Conservation (phyloP, 2,329 filamentous ascomycete species). For the Ophiosphaerella herpotricha region DNA sequence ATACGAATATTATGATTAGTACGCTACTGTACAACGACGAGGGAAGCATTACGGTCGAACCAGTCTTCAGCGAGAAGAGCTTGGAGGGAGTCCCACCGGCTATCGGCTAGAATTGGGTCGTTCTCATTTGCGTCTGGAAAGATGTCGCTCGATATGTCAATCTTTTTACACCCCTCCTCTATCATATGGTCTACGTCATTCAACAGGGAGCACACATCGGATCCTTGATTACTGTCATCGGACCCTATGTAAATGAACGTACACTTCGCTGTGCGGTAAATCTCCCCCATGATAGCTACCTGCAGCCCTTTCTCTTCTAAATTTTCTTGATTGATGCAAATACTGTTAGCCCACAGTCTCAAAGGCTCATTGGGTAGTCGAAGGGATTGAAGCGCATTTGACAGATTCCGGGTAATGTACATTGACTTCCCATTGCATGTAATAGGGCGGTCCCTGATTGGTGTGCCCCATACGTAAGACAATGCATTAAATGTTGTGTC, state of each 20-base stretch:
- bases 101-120: conserved; percentile 2
- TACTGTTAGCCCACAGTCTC: conserved; percentile 8
- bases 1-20: background rate
- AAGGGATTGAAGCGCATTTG: conserved; percentile 2
- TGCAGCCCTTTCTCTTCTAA: conserved; percentile 6
- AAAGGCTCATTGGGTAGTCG: background rate
- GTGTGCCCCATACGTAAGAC: conserved; percentile 10
- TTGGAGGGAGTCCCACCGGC: conserved; percentile 2
- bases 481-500: background rate
- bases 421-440: background rate
- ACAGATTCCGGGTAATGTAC: conserved; percentile 2
- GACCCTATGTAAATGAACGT: conserved; percentile 5
- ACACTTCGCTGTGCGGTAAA: conserved; percentile 3
- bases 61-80: background rate
- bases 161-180: background rate
- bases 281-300: conserved; percentile 7
- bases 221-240: conserved; percentile 2
- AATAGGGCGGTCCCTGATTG: background rate
- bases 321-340: conserved; percentile 11
- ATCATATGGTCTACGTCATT: conserved; percentile 5
- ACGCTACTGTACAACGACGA: background rate
- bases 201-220: background rate
- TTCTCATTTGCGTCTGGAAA: conserved; percentile 1
- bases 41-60: conserved; percentile 3
- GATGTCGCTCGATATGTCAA: background rate